phyloP scores from a whole-genome alignment of 2,329 filamentous ascomycete genomes.

The Curvularia hawaiiensis region DNA sequence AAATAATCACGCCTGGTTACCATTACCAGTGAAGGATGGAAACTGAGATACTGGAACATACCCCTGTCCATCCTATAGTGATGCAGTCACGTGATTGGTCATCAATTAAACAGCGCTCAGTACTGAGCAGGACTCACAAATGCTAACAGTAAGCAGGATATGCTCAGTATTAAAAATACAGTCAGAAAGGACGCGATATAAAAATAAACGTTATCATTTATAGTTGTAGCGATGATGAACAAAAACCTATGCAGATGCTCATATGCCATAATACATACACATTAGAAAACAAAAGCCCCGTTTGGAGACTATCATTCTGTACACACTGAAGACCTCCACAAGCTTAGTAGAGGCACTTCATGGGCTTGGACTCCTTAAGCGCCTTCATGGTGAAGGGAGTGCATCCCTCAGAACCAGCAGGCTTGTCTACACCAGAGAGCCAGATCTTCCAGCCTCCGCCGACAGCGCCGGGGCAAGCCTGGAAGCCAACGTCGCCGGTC shows the following conservation, averaged over 20 bases:
- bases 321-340: constrained; percentile 1
- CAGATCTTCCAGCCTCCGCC: constrained; percentile 47
- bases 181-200: not conserved
- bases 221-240: constrained; percentile 6
- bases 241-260: constrained; percentile 10
- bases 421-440: constrained; percentile 25
- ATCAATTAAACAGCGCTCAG: too few species aligned
- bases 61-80: too few species aligned
- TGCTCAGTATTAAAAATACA: not conserved
- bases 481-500: constrained; percentile 48
- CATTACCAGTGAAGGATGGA: too few species aligned
- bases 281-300: constrained; percentile 3
- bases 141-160: too few species aligned
- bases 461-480: constrained; percentile 59
- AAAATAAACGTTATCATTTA: constrained; percentile 4
- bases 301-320: constrained; percentile 4
- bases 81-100: too few species aligned
- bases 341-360: constrained; percentile 13
- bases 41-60: too few species aligned
- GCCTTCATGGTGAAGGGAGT: constrained; percentile 8
- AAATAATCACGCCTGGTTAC: too few species aligned
- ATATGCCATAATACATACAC: constrained; percentile 8
- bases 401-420: constrained; percentile 25
- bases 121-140: too few species aligned
- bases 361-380: constrained; percentile 11